Base-by-base conservation (phyloP, 1,284 basidiomycete species). In the Cystobasidium slooffiae region DNA sequence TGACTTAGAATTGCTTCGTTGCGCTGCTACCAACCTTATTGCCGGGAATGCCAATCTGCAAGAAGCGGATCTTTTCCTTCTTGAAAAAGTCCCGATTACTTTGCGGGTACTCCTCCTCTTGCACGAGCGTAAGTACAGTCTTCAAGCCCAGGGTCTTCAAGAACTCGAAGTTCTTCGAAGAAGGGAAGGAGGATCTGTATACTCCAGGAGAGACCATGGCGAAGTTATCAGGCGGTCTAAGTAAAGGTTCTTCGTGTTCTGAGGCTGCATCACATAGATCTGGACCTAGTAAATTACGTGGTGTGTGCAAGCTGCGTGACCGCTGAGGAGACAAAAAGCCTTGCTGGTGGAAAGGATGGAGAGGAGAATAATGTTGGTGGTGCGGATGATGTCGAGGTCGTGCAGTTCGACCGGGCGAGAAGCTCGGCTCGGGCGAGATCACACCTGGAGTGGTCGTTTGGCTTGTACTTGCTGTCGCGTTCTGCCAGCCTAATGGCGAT, bases 1-100 rank as follows among this genome's bases (percentile, higher is more conserved):
- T 59, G 51, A 20, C 37, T 18, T 47, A 31, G 9, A 68, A 20
- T 18, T 20, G 37, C 41, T 18, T n/a, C 31, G 31, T 31, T 31
- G 31, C 31, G 31, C 31, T 31, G 31, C 31, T 2, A n/a, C 51
- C 83, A 83, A 66, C 64, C 80, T 86, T 87, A 82, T 87, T 86
- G 1, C 85, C 86, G 1, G 86, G 86, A 22, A 87, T 86, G 41
- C 85, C 84, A 77, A 85, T 86, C 81, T 86, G 86, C 75, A 83
- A 82, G 58, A 84, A 83, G 49, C 81, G 80, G 74, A 85, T 84
- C 8, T 83, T 83, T 63, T 84, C 81, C 9, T 78, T 67, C 53
- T 82, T 78, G 5, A 84, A 78, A 63, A 83, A 87, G n/a, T 84
- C 80, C 6, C 84, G 79, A 76, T 86, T 86, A 49, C 84, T 83